Base-by-base conservation (phyloP, 495 filamentous ascomycete genomes). In the Aspergillus leporis region DNA sequence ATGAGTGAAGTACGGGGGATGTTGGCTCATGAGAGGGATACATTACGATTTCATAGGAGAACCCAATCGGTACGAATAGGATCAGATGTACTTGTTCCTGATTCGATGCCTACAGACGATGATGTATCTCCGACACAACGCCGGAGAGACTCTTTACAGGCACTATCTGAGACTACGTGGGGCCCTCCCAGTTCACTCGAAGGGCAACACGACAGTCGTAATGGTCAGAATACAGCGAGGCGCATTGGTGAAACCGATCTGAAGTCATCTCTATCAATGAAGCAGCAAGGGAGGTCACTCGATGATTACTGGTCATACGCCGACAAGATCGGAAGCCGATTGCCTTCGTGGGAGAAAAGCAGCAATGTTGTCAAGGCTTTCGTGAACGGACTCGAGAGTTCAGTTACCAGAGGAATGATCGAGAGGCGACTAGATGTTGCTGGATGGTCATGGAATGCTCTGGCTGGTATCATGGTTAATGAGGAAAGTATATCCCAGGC, bases 401-500 rank as follows among this genome's bases (percentile, higher is more conserved):
- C 34, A 10, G 31, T 40, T 34, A 28, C 59, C 8, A 60, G 55
- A 28, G 45, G 53, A 18, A n/a, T 18, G 18, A 9, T 68, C 34
- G 61, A 66, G 54, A 50, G 62, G 13, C 51, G 55, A 32, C 55
- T 74, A 45, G 59, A 67, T 7, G 28, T 55, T 16, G 49, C 21
- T 5, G 66, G 61, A 12, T 72, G 64, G 61, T 62, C 63, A 9
- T 73, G 72, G 74, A 56, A 58, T 31, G 54, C 22, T 3, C 5
- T 65, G n/a, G 51, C 63, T 56, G 28, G 13, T 19, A 28, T 59
- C 36, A 30, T 61, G 38, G 2, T 23, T 23, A n/a, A 41, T 3
- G 38, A 41, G 14, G 19, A 23, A 21, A 19, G 41, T n/a, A 22
- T 10, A 9, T 16, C 21, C 19, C 43, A 47, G 5, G 18, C 40